Evolutionary conservation across 1,139 yeast genomes (phyloP), one percentile per base, ranked within the genome.

Genomic region (Taphrina confusa): DNA sequence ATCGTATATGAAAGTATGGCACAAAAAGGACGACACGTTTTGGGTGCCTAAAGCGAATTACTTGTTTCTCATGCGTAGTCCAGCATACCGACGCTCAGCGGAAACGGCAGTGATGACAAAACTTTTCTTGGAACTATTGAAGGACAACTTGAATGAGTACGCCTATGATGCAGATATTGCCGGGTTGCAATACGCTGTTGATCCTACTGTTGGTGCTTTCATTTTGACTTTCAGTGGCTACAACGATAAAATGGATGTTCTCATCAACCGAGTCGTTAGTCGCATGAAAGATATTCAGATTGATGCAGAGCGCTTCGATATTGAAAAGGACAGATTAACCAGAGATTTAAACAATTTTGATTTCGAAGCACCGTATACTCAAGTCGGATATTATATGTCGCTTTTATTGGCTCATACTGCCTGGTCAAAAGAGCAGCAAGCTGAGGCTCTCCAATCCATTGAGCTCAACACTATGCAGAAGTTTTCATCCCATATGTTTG

Each of bases 131-230:
- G 91, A 87, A 52, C 70, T 91, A 62, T 73, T 91, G 42, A 86
- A 82, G 60, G 97, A 91, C 68, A 82, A 81, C 46, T 75, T 92
- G 66, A 85, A 84, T 66, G 91, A 89, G 67, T 75, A 82, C 60
- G 83, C 89, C 4, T 92, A 92, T 68, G 86, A 87, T 70, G 97
- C 98, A 0, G 81, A 84, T 6, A 76, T 90, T 63, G 96, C 94
- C 1, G 95, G 94, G 0, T 78, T 90, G 62, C 75, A 78, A 52
- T 83, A 84, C 63, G 74, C 78, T 2, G 77, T 91, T 45, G 73
- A 77, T 42, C 75, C 81, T 57, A 81, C 85, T 64, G 79, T 85
- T 64, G 90, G 85, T 66, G 96, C 96, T 0, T 70, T 90, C 50
- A 80, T 81, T 42, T 70, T 92, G 42, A 80, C 81, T 54, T 77